Percentiles rank a stretch among this genome's conserved stretches.
Conservation (phyloP, 2,329 filamentous ascomycete species). For the Seiridium unicorne region DNA sequence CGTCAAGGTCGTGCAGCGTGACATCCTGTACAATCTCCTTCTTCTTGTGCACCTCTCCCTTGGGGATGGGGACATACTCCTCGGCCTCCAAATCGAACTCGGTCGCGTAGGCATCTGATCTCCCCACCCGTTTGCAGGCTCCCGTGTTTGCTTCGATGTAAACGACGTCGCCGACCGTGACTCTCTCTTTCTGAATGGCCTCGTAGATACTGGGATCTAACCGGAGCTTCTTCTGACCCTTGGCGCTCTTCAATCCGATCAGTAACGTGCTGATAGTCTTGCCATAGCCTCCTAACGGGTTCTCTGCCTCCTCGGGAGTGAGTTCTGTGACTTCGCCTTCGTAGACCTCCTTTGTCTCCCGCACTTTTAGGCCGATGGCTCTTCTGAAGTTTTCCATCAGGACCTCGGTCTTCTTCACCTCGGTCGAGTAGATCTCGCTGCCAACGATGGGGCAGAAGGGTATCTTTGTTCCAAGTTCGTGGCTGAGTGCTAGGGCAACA, state of each 20-base stretch:
- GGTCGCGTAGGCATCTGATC: conserved; percentile 95
- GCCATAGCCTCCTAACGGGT: conserved; percentile 93
- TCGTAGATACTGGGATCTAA: conserved; percentile 98
- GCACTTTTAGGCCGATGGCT: conserved; percentile 93
- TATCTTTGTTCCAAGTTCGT: conserved; percentile 96
- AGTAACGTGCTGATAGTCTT: conserved; percentile 95
- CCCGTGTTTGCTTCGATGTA: conserved; percentile 99
- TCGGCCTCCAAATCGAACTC: conserved; percentile 98
- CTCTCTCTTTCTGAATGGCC: conserved; percentile 96
- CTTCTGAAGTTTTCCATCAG: conserved; percentile 99
- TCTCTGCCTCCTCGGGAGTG: conserved; percentile 96
- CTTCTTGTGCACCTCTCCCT: conserved; percentile 98
- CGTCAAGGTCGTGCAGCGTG: conserved; percentile 92
- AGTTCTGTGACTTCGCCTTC: conserved; percentile 98
- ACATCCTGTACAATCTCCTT: conserved; percentile 99
- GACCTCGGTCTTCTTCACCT: conserved; percentile 99
- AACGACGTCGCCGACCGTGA: conserved; percentile 93
- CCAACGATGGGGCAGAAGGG: conserved; percentile 98
- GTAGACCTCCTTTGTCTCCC: conserved; percentile 98
- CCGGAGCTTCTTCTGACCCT: conserved; percentile 95
- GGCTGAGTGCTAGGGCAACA: conserved; percentile 89
- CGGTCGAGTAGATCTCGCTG: conserved; percentile 95
- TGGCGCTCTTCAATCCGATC: conserved; percentile 91
- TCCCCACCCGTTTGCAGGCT: conserved; percentile 93
- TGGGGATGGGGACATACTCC: conserved; percentile 97